These are phyloP conservation scores for Metschnikowia orientalis DNA, from an alignment of 805 yeast genomes.

Conservation along the genomic window DNA sequence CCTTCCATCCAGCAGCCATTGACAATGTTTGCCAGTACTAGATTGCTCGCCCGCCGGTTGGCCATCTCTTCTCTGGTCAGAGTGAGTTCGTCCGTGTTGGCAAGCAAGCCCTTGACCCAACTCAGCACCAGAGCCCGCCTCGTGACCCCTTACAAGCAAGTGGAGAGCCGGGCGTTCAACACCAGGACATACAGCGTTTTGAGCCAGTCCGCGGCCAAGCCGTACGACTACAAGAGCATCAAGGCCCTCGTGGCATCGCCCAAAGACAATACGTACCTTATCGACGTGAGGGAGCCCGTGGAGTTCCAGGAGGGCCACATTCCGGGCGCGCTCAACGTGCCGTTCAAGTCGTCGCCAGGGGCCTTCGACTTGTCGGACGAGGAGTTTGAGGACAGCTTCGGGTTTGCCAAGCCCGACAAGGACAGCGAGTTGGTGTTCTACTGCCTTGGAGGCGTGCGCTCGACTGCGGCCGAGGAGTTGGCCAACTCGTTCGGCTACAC, in stretches of 20 bases:
- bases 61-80: constrained; percentile 2
- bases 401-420: constrained; percentile 70
- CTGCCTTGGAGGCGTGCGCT: constrained; percentile 90
- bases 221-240: constrained; percentile 51
- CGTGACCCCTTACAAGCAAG: too few species aligned
- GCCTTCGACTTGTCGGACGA: constrained; percentile 77
- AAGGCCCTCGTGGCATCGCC: constrained; percentile 42
- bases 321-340: constrained; percentile 82
- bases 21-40: constrained; percentile 10
- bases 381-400: constrained; percentile 77
- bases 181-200: constrained; percentile 32
- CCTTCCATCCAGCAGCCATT: too few species aligned
- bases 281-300: constrained; percentile 90
- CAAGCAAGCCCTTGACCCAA: constrained; percentile 5
- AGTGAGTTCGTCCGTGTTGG: constrained; percentile 5
- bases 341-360: constrained; percentile 87
- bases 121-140: too few species aligned
- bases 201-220: constrained; percentile 40
- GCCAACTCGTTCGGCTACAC: constrained; percentile 87
- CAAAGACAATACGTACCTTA: constrained; percentile 48
- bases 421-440: constrained; percentile 79
- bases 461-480: constrained; percentile 84
- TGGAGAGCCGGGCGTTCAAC: background rate
- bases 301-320: constrained; percentile 73
- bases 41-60: constrained; percentile 4